These are phyloP conservation scores for Kitagawia praeruptora DNA, from an alignment of 129 eudicot species.

Conservation along the genomic window DNA sequence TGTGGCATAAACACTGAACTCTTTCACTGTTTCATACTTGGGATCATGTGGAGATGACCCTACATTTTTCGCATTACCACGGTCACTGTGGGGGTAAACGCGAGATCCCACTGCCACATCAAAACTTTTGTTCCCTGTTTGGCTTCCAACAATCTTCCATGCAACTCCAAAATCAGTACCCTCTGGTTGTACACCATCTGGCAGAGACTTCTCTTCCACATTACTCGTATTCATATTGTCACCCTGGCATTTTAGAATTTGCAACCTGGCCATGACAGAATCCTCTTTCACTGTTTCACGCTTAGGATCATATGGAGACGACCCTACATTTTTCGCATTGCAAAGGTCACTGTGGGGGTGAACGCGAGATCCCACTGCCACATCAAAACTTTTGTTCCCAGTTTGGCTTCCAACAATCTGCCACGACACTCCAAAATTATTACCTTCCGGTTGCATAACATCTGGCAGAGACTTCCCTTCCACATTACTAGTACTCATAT, in stretches of 20 bases:
- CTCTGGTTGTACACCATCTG: not conserved
- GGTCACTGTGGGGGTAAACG: conserved; percentile 11
- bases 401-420: not conserved
- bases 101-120: conserved; percentile 19
- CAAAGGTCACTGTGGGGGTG: conserved; percentile 8
- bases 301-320: not conserved
- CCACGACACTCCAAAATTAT: conserved; percentile 2
- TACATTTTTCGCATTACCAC: not conserved
- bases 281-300: conserved; percentile 6
- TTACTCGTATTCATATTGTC: conserved; percentile 8
- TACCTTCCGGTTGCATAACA: not conserved
- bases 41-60: not conserved
- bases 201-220: conserved; percentile 6
- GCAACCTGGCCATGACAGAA: conserved; percentile 56
- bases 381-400: conserved; percentile 3
- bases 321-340: not conserved
- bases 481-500: not conserved
- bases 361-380: conserved; percentile 17
- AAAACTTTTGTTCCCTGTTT: not conserved
- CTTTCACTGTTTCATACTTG: conserved; percentile 4
- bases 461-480: conserved; percentile 5
- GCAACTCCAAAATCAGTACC: conserved; percentile 2
- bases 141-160: not conserved
- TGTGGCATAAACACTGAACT: not conserved
- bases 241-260: conserved; percentile 41